Conservation (phyloP, 352 stramenopile genomes). For the Phytophthora capsici region DNA sequence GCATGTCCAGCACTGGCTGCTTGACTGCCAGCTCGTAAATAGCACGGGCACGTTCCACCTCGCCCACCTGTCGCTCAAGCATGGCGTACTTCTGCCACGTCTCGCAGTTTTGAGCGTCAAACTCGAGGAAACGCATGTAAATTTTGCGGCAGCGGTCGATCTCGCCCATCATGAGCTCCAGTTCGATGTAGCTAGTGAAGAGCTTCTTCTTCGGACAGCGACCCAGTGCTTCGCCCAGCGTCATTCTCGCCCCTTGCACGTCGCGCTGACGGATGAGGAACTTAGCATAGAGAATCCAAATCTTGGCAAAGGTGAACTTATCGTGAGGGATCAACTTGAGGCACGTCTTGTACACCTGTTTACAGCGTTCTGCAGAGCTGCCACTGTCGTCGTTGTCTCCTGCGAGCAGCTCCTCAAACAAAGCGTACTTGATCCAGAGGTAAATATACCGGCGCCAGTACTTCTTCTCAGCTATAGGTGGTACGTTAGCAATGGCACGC, state of each 20-base stretch:
- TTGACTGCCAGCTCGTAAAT: slow-evolving; percentile 97
- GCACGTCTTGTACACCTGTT: slow-evolving; percentile 96
- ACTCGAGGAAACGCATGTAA: slow-evolving; percentile 89
- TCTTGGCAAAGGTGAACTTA: slow-evolving; percentile 98
- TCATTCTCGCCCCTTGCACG: slow-evolving; percentile 88
- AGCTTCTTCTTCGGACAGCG: slow-evolving; percentile 94
- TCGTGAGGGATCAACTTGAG: slow-evolving; percentile 94
- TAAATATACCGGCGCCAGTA: slow-evolving; percentile 99
- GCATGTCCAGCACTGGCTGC: slow-evolving; percentile 97
- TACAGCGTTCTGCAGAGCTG: slow-evolving; percentile 66
- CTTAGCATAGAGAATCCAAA: slow-evolving; percentile 98
- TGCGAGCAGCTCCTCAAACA: slow-evolving; percentile 97
- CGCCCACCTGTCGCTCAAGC: slow-evolving; percentile 95
- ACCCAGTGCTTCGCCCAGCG: slow-evolving; percentile 95
- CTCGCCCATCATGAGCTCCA: slow-evolving; percentile 98
- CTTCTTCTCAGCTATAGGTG: slow-evolving; percentile 95
- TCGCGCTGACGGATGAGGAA: slow-evolving; percentile 96
- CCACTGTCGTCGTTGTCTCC: slow-evolving; percentile 58
- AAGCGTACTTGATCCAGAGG: slow-evolving; percentile 99
- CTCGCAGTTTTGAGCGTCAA: slow-evolving; percentile 90
- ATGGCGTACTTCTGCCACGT: slow-evolving; percentile 97
- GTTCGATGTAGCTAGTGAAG: slow-evolving; percentile 93
- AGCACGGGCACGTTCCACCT: slow-evolving; percentile 92
- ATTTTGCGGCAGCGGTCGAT: slow-evolving; percentile 95
- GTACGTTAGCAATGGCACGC: slow-evolving; percentile 94